Evolutionary conservation across 805 yeast species (phyloP).

Genomic region (Vanderwaltozyma yarrowii): DNA sequence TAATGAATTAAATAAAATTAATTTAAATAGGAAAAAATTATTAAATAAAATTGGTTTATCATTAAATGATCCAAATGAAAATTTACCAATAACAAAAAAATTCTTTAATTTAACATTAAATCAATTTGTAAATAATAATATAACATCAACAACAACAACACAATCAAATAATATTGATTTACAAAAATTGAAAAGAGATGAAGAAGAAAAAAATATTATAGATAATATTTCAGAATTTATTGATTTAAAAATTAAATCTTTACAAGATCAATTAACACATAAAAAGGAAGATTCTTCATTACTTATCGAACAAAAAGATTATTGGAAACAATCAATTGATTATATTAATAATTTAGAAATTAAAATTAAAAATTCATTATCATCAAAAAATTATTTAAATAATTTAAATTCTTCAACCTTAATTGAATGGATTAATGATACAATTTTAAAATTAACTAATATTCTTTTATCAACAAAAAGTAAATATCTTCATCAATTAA

Average conservation of each 20-base stretch:
- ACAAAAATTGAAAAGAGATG: conserved; percentile 1
- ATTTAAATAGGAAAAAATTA: conserved; percentile 8
- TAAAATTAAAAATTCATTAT: conserved; percentile 6
- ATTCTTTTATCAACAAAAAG: conserved; percentile 3
- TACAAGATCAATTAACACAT: conserved; percentile 16
- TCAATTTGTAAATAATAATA: too few relatives aligned
- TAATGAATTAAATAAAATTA: conserved; percentile 8
- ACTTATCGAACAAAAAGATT: conserved; percentile 8
- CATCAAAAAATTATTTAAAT: not conserved
- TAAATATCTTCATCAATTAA: conserved; percentile 4
- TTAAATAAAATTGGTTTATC: conserved; percentile 12
- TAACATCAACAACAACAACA: too few relatives aligned
- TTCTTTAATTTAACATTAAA: conserved; percentile 7
- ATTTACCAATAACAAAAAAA: conserved; percentile 3
- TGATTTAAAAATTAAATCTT: conserved; percentile 14
- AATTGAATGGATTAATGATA: conserved; percentile 3
- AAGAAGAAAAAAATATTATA: conserved; percentile 10
- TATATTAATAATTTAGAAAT: conserved; percentile 15
- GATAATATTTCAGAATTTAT: conserved; percentile 17
- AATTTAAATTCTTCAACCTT: not conserved
- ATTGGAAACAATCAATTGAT: conserved; percentile 19
- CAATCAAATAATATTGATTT: conserved; percentile 1
- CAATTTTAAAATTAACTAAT: conserved; percentile 3
- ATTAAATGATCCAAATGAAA: conserved; percentile 1
- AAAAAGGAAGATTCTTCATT: conserved; percentile 16